Evolutionary conservation across 2,329 filamentous ascomycete species (phyloP).

Genomic region (Claviceps sp.): DNA sequence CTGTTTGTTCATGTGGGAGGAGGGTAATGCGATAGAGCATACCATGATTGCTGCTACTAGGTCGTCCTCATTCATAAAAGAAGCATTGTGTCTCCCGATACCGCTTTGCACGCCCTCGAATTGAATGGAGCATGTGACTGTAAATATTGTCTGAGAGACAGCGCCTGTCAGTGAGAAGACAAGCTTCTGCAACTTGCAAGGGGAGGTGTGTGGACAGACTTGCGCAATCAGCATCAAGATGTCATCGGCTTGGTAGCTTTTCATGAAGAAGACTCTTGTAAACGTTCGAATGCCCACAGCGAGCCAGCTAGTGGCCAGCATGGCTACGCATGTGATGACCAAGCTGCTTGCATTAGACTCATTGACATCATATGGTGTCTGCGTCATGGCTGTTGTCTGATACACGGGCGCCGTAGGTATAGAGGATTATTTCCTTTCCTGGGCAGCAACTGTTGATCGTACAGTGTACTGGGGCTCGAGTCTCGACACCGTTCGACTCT

Average conservation of each 20-base stretch:
- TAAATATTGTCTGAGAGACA: slow-evolving; percentile 27
- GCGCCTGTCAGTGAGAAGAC: slow-evolving; percentile 2
- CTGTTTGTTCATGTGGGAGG: too few species aligned
- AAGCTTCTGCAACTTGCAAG: background rate
- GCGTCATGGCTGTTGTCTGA: slow-evolving; percentile 15
- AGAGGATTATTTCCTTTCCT: background rate
- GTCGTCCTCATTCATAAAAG: slow-evolving; percentile 25
- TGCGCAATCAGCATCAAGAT: slow-evolving; percentile 39
- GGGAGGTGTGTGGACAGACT: slow-evolving; percentile 15
- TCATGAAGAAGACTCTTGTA: slow-evolving; percentile 29
- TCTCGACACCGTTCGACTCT: background rate
- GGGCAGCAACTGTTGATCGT: slow-evolving; percentile 1
- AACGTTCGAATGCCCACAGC: slow-evolving; percentile 30
- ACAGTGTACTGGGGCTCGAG: background rate
- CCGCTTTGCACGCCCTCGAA: slow-evolving; percentile 28
- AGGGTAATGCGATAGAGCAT: slow-evolving; percentile 1
- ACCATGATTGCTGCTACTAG: slow-evolving; percentile 34
- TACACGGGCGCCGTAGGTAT: background rate
- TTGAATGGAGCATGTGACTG: slow-evolving; percentile 32
- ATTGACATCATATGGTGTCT: slow-evolving; percentile 16
- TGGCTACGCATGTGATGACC: slow-evolving; percentile 21
- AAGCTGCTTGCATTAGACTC: slow-evolving; percentile 27
- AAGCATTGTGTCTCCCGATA: slow-evolving; percentile 33
- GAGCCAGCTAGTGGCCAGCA: slow-evolving; percentile 28
- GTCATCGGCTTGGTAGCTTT: slow-evolving; percentile 35